Base-by-base conservation (phyloP, 2,329 filamentous ascomycete species). In the Epichloe scottii region DNA sequence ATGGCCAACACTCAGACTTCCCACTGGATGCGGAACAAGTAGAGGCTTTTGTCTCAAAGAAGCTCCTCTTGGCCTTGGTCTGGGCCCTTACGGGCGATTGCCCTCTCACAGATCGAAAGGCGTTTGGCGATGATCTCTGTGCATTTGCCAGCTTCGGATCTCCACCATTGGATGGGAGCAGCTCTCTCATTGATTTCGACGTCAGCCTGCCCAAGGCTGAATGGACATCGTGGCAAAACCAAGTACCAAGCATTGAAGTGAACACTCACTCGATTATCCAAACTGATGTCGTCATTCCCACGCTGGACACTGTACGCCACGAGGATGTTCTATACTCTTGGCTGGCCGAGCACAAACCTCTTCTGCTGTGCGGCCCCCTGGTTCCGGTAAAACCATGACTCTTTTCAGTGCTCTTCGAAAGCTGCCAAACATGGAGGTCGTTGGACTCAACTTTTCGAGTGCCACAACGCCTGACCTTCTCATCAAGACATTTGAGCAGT, bases 381-480 rank as follows among this genome's bases (percentile, higher is more conserved):
- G 93, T 72, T 98, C 93, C 48, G 93, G 93, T 76, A 99, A 99
- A 74, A 99, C 93, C 4, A 99, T 99, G 93, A 99, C 93, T 11
- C 75, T 99, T 12, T 99, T 99, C 74, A 96, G 91, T 65, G 93
- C 93, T 35, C 80, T 99, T 50, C 85, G 93, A 57, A 98, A 98
- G 69, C 75, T 98, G 52, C 91, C 91, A 3, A 96, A 96, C 65
- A 96, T 98, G 90, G 93, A 98, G 69, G 89, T 96, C 52, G 94
- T 98, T 34, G 93, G 93, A 46, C 87, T 99, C 65, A 99, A 99
- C 70, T 98, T 99, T 68, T 98, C 94, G 4, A 98, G 93, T 60
- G 94, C 93, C 1, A 99, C 94, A 0, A 98, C 93, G 0, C 94
- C 93, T 1, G 94, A 98, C 67, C 81, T 99, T 30, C 79, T 99